Evolutionary conservation across 2,329 filamentous ascomycete species (phyloP), one percentile per base, ranked within the genome.

Genomic region (Trichoderma sp.): DNA sequence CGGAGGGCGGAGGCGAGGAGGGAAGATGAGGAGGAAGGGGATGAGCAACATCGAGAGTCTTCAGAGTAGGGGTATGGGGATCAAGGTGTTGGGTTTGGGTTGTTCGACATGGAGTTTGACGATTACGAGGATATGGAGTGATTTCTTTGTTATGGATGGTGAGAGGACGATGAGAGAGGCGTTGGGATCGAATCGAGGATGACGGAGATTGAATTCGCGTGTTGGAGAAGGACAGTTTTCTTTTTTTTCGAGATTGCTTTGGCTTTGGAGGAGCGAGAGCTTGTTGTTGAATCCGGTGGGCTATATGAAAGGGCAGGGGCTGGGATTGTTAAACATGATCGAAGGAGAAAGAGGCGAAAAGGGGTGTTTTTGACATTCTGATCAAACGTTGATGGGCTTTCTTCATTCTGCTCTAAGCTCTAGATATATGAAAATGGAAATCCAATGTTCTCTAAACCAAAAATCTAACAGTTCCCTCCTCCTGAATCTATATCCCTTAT

Each of bases 1-100:
- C 39, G 69, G 24, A 61, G 68, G n/a, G 57, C 57, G 14, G 51
- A 71, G 56, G 66, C 26, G 34, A 71, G 34, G 47, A 71, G 14
- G 4, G 28, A 47, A n/a, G 69, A 71, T 43, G 39, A 43, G 7
- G 34, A 65, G 28, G 47, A 58, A 8, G 69, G 57, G 58, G 47
- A 70, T 3, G 14, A 11, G 3, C 66, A 47, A 26, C 66, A 21
- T 8, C 30, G 14, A 21, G 53, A 43, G 2, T 15, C 47, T 12
- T 56, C 24, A 30, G 36, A 69, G 26, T 56, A 28, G 53, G 56
- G n/a, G 0, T n/a, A 15, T 51, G 57, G 32, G 51, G 34, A 57
- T 26, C 18, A 3, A 43, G 34, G n/a, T 39, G 58, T 21, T 64
- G n/a, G 21, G 21, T 21, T 30, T n/a, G 61, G 24, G 15, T 5